Percentiles rank a stretch among this genome's conserved stretches.
Evolutionary conservation across 164 flowering plant genomes (phyloP).

Genomic region (Warburgia ugandensis): DNA sequence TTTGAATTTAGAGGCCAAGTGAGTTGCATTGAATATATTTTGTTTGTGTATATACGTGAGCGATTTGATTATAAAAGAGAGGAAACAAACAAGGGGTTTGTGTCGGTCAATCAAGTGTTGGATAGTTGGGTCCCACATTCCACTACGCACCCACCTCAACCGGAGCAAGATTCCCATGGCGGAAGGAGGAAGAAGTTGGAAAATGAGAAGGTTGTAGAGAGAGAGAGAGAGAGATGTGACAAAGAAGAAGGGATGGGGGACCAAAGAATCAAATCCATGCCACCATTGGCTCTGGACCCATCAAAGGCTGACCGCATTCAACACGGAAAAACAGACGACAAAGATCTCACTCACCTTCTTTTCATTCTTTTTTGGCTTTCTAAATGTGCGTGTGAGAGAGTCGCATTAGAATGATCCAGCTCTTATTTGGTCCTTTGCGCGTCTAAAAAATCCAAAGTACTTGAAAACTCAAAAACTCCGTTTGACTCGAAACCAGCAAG

Average conservation of each 20-base stretch:
- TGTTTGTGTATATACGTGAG: too few species aligned
- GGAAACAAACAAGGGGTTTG: not conserved
- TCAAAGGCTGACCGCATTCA: conserved; percentile 28
- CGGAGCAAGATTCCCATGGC: conserved; percentile 32
- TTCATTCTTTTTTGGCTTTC: not conserved
- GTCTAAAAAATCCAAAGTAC: too few species aligned
- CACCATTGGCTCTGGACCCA: conserved; percentile 18
- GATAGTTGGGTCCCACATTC: conserved; percentile 20
- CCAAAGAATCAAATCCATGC: conserved; percentile 35
- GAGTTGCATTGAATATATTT: too few species aligned
- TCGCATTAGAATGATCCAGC: too few species aligned
- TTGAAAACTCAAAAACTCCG: too few species aligned
- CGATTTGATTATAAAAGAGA: too few species aligned
- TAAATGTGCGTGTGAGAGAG: not conserved
- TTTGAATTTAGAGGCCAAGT: too few species aligned
- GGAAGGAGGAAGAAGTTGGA: conserved; percentile 1
- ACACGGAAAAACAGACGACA: conserved; percentile 27
- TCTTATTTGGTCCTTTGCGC: too few species aligned
- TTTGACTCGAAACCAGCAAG: too few species aligned
- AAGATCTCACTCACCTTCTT: conserved; percentile 21
- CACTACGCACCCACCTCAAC: conserved; percentile 20
- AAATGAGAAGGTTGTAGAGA: not conserved
- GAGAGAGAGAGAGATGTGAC: conserved; percentile 12
- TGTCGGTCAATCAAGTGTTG: conserved; percentile 9
- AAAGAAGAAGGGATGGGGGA: conserved; percentile 15